Evolutionary conservation across 1,284 basidiomycete genomes (phyloP).

Genomic region (Gomphus sp.): DNA sequence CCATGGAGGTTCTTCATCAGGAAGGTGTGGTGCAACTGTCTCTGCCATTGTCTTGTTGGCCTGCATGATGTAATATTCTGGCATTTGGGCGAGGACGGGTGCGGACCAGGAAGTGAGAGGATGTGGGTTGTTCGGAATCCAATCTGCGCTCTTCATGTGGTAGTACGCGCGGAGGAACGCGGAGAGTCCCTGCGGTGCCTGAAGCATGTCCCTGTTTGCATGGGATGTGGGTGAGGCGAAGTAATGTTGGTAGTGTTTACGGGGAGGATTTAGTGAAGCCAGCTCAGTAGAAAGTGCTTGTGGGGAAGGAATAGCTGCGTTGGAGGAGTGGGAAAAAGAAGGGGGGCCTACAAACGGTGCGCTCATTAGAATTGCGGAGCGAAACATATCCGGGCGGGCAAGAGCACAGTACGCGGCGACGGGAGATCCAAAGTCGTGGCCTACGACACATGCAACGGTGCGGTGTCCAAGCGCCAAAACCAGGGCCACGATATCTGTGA

Average conservation of each 20-base stretch:
- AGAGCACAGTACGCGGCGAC: slow-evolving; percentile 45
- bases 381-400: slow-evolving; percentile 46
- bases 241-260: slow-evolving; percentile 50
- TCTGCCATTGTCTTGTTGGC: slow-evolving; percentile 35
- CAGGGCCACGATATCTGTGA: slow-evolving; percentile 41
- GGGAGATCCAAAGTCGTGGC: slow-evolving; percentile 51
- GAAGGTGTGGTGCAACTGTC: slow-evolving; percentile 1
- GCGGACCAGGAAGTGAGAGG: slow-evolving; percentile 26
- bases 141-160: slow-evolving; percentile 51
- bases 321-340: slow-evolving; percentile 18
- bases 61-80: slow-evolving; percentile 61
- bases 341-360: slow-evolving; percentile 42
- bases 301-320: slow-evolving; percentile 12
- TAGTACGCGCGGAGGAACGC: slow-evolving; percentile 48
- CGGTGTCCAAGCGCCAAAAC: slow-evolving; percentile 41
- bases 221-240: slow-evolving; percentile 27
- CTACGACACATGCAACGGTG: slow-evolving; percentile 38
- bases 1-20: slow-evolving; percentile 25
- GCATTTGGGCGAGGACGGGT: slow-evolving; percentile 32
- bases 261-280: slow-evolving; percentile 35
- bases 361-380: slow-evolving; percentile 49
- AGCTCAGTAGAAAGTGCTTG: slow-evolving; percentile 21
- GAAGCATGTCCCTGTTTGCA: slow-evolving; percentile 4
- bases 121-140: slow-evolving; percentile 31
- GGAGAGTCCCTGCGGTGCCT: slow-evolving; percentile 33